Evolutionary conservation across 2,329 filamentous ascomycete species (phyloP).

Genomic region (Neonectria magnoliae): DNA sequence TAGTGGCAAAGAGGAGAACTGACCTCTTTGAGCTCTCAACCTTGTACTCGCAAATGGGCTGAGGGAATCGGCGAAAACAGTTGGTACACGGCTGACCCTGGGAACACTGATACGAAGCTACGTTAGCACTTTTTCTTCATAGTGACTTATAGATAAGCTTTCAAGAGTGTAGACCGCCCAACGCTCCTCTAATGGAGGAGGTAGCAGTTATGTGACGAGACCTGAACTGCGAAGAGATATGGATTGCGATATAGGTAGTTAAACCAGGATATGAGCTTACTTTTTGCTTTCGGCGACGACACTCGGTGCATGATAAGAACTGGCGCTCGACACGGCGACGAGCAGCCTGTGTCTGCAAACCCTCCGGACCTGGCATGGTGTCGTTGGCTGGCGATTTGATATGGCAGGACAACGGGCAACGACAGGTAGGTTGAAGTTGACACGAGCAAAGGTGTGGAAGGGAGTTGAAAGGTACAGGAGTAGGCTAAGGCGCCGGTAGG

Average conservation of each 20-base stretch:
- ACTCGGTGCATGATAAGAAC: conserved; percentile 60
- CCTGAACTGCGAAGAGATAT: neutral
- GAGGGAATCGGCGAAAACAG: conserved; percentile 62
- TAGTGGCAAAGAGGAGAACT: neutral
- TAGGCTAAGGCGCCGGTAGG: conserved; percentile 1
- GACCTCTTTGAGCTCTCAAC: conserved; percentile 38
- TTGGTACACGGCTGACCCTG: conserved; percentile 65
- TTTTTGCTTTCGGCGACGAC: conserved; percentile 63
- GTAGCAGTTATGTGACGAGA: neutral
- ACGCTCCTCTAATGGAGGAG: neutral
- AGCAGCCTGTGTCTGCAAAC: conserved; percentile 33
- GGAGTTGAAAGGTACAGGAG: conserved; percentile 1
- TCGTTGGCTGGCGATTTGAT: conserved; percentile 21
- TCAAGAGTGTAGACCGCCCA: neutral
- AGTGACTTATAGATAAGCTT: neutral
- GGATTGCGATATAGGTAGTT: neutral
- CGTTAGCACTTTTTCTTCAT: conserved; percentile 15
- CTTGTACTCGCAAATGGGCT: conserved; percentile 60
- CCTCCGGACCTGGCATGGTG: conserved; percentile 32
- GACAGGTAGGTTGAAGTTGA: neutral
- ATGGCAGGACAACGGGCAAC: neutral
- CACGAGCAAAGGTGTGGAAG: neutral
- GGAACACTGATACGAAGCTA: conserved; percentile 56
- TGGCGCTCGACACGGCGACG: conserved; percentile 39
- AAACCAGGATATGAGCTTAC: conserved; percentile 41